Evolutionary conservation across 2,329 filamentous ascomycete genomes (phyloP).

Genomic region (Aspergillus versicolor): DNA sequence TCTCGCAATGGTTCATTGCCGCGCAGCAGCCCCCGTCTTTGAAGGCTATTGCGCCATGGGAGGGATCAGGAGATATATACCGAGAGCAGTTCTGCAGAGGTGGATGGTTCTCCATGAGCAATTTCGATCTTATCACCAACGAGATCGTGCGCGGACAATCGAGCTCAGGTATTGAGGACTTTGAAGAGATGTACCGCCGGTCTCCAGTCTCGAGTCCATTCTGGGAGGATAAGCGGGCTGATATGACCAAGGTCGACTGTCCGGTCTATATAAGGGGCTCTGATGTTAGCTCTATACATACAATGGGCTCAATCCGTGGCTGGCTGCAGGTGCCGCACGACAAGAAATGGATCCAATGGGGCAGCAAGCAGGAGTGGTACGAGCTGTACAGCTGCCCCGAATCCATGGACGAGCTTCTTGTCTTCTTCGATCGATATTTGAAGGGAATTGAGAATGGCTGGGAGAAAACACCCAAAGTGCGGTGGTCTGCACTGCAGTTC

Average conservation of each 20-base stretch:
- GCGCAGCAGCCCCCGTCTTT: constrained; percentile 43
- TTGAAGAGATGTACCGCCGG: constrained; percentile 43
- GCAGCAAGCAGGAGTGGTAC: constrained; percentile 47
- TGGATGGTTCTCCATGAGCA: constrained; percentile 39
- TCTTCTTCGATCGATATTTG: constrained; percentile 50
- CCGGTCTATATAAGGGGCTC: constrained; percentile 38
- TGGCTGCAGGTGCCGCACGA: constrained; percentile 38
- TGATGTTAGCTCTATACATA: constrained; percentile 35
- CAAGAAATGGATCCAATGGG: constrained; percentile 48
- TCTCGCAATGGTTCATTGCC: constrained; percentile 46
- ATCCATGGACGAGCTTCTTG: constrained; percentile 37
- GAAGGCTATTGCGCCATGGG: constrained; percentile 49
- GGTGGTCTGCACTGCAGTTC: constrained; percentile 43
- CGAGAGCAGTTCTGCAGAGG: constrained; percentile 49
- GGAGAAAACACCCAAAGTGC: constrained; percentile 48
- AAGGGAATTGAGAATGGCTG: constrained; percentile 47
- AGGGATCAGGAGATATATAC: constrained; percentile 50
- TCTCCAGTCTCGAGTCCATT: constrained; percentile 34
- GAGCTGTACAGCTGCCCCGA: constrained; percentile 41
- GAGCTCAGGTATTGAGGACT: constrained; percentile 39
- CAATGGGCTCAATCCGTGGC: constrained; percentile 37
- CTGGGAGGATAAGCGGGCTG: constrained; percentile 41
- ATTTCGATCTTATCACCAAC: constrained; percentile 44
- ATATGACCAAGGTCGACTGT: constrained; percentile 36
- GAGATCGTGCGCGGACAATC: constrained; percentile 36